Base-by-base conservation (phyloP, 2,329 filamentous ascomycete genomes). In the Xylariomycetidae sp. region DNA sequence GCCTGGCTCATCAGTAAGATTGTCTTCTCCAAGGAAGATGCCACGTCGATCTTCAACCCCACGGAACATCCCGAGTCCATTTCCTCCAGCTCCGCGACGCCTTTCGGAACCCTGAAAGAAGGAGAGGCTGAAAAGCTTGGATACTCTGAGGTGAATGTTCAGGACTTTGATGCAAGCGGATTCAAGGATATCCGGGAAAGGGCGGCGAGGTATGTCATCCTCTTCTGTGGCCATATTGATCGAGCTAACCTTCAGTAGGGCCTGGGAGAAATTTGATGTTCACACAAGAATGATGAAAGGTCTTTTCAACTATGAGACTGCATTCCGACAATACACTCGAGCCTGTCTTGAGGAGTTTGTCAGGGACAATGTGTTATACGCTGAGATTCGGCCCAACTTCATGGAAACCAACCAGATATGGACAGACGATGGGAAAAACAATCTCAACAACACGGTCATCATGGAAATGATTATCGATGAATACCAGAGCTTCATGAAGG, bases 1-100 rank as follows among this genome's bases (percentile, higher is more conserved):
- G 47, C 61, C 10, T 86, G 80, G 80, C 62, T 86, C 9, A 58
- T 64, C 25, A 59, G 61, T 10, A 86, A 85, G 56, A 70, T 85
- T 41, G 63, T 77, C 2, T 79, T 85, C 27, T 61, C 69, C 20
- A 71, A 77, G 41, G 61, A 74, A 5, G 80, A 85, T 50, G 69
- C 77, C 0, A 71, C 48, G 23, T 30, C 28, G 13, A 46, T 54
- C 28, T 54, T 44, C 27, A 10, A 25, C 13, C 28, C 34, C 2
- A 17, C n/a, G 10, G 30, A 40, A n/a, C n/a, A n/a, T n/a, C n/a
- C n/a, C n/a, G n/a, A n/a, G n/a, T n/a, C n/a, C n/a, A n/a, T n/a
- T n/a, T n/a, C n/a, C n/a, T n/a, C n/a, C n/a, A n/a, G n/a, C n/a
- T n/a, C n/a, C n/a, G n/a, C n/a, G n/a, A n/a, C n/a, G n/a, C n/a